phyloP scores from a whole-genome alignment of 768 basidiomycete species.

The Leccinum variicolor region DNA sequence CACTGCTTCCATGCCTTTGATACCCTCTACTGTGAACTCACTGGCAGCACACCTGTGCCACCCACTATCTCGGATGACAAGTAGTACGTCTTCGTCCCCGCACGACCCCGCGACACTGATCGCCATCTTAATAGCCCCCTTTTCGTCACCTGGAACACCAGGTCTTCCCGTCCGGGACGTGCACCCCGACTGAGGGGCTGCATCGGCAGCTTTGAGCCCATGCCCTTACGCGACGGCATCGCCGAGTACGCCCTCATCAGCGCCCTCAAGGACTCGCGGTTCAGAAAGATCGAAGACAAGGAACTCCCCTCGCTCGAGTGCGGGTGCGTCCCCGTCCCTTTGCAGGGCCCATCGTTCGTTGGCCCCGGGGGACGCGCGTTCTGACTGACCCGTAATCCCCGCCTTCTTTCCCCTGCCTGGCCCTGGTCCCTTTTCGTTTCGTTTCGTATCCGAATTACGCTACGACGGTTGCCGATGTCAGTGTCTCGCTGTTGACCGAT shows the following conservation, averaged over 20 bases:
- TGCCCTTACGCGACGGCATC: conserved; percentile 70
- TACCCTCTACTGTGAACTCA: conserved; percentile 74
- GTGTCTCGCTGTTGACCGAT: conserved; percentile 90
- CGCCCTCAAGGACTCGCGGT: conserved; percentile 85
- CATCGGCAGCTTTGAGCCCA: conserved; percentile 88
- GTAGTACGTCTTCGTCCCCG: conserved; percentile 56
- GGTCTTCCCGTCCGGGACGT: conserved; percentile 55
- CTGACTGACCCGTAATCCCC: neutral
- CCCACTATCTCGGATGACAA: conserved; percentile 70
- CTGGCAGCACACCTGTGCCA: conserved; percentile 45
- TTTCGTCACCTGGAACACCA: conserved; percentile 95
- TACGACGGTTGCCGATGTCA: conserved; percentile 25
- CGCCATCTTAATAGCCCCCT: conserved; percentile 48
- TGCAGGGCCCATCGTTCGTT: neutral
- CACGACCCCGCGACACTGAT: conserved; percentile 5
- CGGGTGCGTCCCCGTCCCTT: conserved; percentile 52
- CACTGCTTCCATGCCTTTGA: conserved; percentile 86
- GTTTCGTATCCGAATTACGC: too few relatives aligned
- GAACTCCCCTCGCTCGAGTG: conserved; percentile 85
- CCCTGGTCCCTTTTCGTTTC: neutral
- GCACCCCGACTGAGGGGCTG: conserved; percentile 78
- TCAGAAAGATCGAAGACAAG: conserved; percentile 69
- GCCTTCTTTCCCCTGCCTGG: neutral
- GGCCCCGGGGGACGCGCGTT: neutral
- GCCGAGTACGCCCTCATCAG: conserved; percentile 90